Conservation (phyloP, 495 filamentous ascomycete species). For the Penicillium tannophilum region DNA sequence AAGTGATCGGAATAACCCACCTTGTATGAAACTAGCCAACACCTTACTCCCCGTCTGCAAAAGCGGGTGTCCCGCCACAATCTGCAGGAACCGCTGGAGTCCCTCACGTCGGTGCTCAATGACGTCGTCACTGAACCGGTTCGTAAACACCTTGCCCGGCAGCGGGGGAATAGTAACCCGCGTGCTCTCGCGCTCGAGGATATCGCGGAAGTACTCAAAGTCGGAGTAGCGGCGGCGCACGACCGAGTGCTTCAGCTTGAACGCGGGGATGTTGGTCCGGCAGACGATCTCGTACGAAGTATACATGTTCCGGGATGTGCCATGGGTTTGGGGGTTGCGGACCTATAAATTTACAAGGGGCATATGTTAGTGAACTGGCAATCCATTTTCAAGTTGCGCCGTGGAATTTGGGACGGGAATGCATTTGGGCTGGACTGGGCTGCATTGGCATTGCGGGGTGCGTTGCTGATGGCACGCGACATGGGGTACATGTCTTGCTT, state of each 20-base stretch:
- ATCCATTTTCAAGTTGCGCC: too few species aligned
- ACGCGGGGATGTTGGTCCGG: constrained; percentile 97
- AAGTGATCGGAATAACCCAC: constrained; percentile 51
- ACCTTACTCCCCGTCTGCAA: constrained; percentile 98
- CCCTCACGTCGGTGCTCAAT: constrained; percentile 94
- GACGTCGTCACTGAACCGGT: constrained; percentile 96
- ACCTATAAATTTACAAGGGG: constrained; percentile 56
- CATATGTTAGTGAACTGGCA: neutral
- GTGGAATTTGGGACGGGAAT: neutral
- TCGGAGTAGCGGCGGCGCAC: constrained; percentile 95
- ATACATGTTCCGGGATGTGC: constrained; percentile 93
- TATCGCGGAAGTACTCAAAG: constrained; percentile 98
- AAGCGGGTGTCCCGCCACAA: constrained; percentile 94
- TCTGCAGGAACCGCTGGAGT: constrained; percentile 93
- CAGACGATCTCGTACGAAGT: constrained; percentile 98
- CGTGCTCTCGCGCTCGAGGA: constrained; percentile 91
- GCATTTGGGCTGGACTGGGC: neutral
- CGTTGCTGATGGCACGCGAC: constrained; percentile 16
- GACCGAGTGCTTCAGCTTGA: constrained; percentile 83
- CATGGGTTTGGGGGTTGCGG: constrained; percentile 92
- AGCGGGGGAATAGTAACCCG: constrained; percentile 94
- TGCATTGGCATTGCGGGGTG: constrained; percentile 6
- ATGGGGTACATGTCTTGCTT: neutral
- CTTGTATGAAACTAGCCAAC: constrained; percentile 92
- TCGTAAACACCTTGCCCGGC: constrained; percentile 97